These are phyloP conservation scores for Astragalus glycyphyllos DNA, from an alignment of 306 rosid species.

Conservation along the genomic window DNA sequence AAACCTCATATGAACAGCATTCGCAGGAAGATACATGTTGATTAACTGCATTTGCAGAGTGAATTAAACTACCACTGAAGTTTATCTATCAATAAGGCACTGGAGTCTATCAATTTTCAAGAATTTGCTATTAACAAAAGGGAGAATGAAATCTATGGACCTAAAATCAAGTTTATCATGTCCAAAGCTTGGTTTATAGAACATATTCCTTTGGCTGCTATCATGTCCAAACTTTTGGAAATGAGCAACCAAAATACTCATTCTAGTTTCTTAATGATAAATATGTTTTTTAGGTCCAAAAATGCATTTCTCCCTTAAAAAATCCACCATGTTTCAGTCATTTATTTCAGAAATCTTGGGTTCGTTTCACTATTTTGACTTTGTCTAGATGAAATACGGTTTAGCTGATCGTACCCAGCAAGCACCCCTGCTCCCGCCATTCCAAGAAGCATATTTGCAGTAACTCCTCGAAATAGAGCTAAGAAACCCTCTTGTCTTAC, in stretches of 20 bases:
- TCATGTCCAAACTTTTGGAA: constrained; percentile 29
- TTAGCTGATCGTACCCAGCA: constrained; percentile 86
- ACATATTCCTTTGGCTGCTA: constrained; percentile 21
- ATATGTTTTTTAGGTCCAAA: constrained; percentile 27
- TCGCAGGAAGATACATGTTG: constrained; percentile 24
- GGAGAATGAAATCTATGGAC: constrained; percentile 27
- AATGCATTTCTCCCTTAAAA: constrained; percentile 32
- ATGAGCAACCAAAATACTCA: constrained; percentile 25
- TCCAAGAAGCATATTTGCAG: constrained; percentile 94
- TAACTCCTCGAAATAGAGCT: constrained; percentile 80
- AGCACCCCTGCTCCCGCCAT: constrained; percentile 98
- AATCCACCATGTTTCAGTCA: constrained; percentile 14
- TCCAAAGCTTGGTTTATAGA: constrained; percentile 24
- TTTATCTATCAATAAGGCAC: constrained; percentile 12
- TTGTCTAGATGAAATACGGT: constrained; percentile 58
- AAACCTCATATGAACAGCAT: constrained; percentile 30
- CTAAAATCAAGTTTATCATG: constrained; percentile 23
- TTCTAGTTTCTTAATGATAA: not conserved
- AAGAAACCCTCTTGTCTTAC: constrained; percentile 74
- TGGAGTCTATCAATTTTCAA: not conserved
- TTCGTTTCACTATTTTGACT: constrained; percentile 46
- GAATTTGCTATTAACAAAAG: constrained; percentile 10
- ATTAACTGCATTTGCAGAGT: constrained; percentile 29
- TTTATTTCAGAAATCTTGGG: constrained; percentile 59
- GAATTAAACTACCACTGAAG: not conserved